Conservation (phyloP, 192 early-diverging fungal species). For the Backusella parvicylindrica region DNA sequence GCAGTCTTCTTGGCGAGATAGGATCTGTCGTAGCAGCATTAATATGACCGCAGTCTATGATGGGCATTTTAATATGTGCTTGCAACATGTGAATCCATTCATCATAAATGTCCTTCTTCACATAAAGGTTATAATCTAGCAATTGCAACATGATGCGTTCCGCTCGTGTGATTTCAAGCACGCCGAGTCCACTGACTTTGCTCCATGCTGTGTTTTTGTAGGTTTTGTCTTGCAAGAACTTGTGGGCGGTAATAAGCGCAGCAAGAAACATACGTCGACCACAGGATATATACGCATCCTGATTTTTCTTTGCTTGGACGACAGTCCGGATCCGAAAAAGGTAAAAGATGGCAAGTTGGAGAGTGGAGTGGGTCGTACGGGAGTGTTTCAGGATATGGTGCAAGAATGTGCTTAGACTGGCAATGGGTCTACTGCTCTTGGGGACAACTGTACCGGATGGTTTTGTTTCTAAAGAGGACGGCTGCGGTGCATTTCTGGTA, state of each 20-base stretch:
- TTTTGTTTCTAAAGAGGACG: not conserved
- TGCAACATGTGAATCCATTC: constrained; percentile 30
- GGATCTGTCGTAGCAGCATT: too few species aligned
- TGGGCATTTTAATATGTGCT: constrained; percentile 4
- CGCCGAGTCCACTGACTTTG: constrained; percentile 77
- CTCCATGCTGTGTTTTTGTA: constrained; percentile 89
- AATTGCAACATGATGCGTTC: constrained; percentile 77
- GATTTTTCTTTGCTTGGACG: not conserved
- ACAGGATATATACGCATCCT: constrained; percentile 44
- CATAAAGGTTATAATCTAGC: constrained; percentile 77
- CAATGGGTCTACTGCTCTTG: constrained; percentile 6
- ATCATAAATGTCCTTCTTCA: constrained; percentile 34
- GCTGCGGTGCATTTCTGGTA: not conserved
- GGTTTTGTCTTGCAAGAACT: constrained; percentile 82
- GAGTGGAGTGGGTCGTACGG: constrained; percentile 55
- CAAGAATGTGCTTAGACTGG: constrained; percentile 43
- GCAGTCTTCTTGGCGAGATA: too few species aligned
- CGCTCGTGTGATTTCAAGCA: constrained; percentile 74
- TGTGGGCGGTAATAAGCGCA: constrained; percentile 82
- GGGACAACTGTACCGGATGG: not conserved
- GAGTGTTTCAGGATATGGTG: constrained; percentile 55
- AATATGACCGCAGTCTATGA: not conserved
- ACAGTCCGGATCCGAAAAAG: constrained; percentile 30
- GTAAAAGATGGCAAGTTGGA: constrained; percentile 59
- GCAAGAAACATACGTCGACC: constrained; percentile 83